Evolutionary conservation across 805 yeast species (phyloP), one percentile per base, ranked within the genome.

Genomic region (Wickerhamomyces strasburgensis): DNA sequence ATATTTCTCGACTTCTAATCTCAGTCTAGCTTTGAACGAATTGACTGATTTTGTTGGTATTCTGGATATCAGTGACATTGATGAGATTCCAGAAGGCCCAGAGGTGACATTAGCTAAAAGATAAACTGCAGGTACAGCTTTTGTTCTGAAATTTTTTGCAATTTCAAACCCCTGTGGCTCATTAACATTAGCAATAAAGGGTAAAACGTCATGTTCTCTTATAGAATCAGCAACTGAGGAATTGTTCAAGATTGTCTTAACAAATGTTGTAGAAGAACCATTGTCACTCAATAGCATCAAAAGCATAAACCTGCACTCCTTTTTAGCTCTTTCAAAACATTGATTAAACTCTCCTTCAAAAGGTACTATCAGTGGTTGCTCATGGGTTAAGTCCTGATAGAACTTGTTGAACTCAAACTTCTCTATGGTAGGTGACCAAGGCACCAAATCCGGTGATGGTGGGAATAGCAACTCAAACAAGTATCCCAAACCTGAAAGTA

Each of bases 101-200:
- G 70, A 14, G 75, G 80, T 49, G 61, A 70, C 87, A 61, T 65
- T 83, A 27, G 67, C 82, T 49, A 60, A 72, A 58, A 69, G 62
- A 37, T 64, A 67, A 13, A 75, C 59, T 41, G 68, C 75, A 1
- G 93, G 90, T 17, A 78, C 61, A 27, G 71, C 64, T 19, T 70
- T 65, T 3, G 74, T 70, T 26, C 64, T 67, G 43, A 81, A 65
- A 27, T 72, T 64, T 44, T 69, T 69, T 1, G 85, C 84, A 28
- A 84, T 71, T 40, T 78, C 78, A 63, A 74, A 77, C 3, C 84
- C 73, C 54, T 84, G 90, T 1, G 80, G 68, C 45, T 77, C 77
- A 13, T 67, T 59, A 17, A 75, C 77, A 45, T 79, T 76, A 0
- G 85, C 84, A 27, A 82, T 70, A 68, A 81, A 84, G 1, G 81